A percentile compares a stretch with the other conserved stretches of the same genome.
Conservation (phyloP, 2,329 filamentous ascomycete species). For the Didymella arachidicola region DNA sequence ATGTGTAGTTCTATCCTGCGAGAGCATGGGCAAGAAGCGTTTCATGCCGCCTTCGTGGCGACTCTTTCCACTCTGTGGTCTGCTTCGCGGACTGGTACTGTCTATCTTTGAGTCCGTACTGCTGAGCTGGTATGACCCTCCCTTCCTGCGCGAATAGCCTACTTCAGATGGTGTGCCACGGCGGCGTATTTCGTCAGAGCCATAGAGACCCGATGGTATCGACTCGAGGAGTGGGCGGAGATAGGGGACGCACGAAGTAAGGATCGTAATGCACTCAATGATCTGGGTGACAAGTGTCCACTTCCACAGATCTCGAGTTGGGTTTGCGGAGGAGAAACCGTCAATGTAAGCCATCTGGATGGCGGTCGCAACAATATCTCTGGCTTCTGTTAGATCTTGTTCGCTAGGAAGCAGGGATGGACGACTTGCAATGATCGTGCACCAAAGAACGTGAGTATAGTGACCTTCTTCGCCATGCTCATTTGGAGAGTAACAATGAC, state of each 20-base stretch:
- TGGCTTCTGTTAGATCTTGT: slow-evolving; percentile 4
- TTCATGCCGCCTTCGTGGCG: slow-evolving; percentile 33
- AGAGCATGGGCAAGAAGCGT: slow-evolving; percentile 43
- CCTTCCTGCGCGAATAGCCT: slow-evolving; percentile 40
- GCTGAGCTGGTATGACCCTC: slow-evolving; percentile 42
- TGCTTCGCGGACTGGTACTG: slow-evolving; percentile 15
- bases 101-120: slow-evolving; percentile 24
- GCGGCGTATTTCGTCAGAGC: slow-evolving; percentile 43
- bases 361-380: slow-evolving; percentile 45
- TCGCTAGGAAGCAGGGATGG: neutral
- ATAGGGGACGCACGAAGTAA: slow-evolving; percentile 48
- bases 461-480: slow-evolving; percentile 44
- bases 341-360: slow-evolving; percentile 43
- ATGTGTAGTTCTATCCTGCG: slow-evolving; percentile 38
- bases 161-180: slow-evolving; percentile 41
- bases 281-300: slow-evolving; percentile 47
- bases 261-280: slow-evolving; percentile 46
- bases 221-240: slow-evolving; percentile 47
- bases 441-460: slow-evolving; percentile 46
- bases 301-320: slow-evolving; percentile 44
- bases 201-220: slow-evolving; percentile 45
- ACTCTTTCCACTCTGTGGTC: slow-evolving; percentile 28
- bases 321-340: slow-evolving; percentile 38
- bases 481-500: slow-evolving; percentile 48
- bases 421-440: slow-evolving; percentile 39